Base-by-base conservation (phyloP, 805 yeast species). In the Starmerella bombicola region DNA sequence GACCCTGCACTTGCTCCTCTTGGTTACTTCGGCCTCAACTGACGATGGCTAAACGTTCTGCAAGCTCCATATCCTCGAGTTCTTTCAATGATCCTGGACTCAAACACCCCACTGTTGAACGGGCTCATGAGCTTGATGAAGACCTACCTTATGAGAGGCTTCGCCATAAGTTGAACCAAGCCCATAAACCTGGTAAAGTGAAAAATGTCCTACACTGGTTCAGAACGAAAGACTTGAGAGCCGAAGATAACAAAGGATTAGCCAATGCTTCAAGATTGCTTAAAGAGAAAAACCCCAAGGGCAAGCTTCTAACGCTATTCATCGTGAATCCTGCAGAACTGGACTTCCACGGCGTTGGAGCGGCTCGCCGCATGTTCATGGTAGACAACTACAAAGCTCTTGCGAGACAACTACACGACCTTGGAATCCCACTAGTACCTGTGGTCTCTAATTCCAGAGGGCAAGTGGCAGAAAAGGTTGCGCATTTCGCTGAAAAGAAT, bases 161-260 rank as follows among this genome's bases (percentile, higher is more conserved):
- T 30, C 30, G 26, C 13, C 41, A 25, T 15, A 23, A 18, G 23
- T 23, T 43, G 12, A 10, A 28, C 15, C 20, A 23, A 10, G 20
- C 29, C 3, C 12, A 3, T n/a, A 8, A 4, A 7, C 6, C 9
- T 9, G n/a, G 29, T 8, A 16, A 30, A n/a, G 22, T 66, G 12
- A 34, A 32, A 12, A 41, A 32, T 13, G 42, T 43, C 12, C 30
- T 68, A 16, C 74, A 70, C 51, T 63, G 73, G 64, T 70, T 72
- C 39, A 52, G 67, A 15, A 59, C 38, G 21, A 43, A 64, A 28
- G 78, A 73, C 46, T 54, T 71, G 21, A 56, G 77, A 33, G 40
- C 63, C 6, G 54, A 51, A 8, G 74, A 72, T 49, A 72, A 72
- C 48, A 56, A 54, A 1, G 69, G 66, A 0, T 56, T 72, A 30